phyloP scores from a whole-genome alignment of 2,329 filamentous ascomycete species.

The Diaporthe batatas region DNA sequence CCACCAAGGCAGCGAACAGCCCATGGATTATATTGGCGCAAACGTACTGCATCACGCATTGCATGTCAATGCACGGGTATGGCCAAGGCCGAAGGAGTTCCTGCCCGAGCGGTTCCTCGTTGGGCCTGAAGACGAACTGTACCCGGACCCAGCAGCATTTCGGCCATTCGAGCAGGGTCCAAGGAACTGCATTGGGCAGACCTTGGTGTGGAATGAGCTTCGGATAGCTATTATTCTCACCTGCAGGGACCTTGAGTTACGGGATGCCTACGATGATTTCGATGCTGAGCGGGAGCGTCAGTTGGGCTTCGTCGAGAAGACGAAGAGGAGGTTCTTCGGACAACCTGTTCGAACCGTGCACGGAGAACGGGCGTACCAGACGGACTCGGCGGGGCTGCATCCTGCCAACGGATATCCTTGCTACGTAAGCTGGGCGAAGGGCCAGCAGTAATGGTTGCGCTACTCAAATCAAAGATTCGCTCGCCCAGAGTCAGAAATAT shows the following conservation, averaged over 20 bases:
- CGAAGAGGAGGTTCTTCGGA: constrained; percentile 1
- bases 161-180: constrained; percentile 66
- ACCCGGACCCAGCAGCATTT: constrained; percentile 54
- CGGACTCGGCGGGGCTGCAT: constrained; percentile 20
- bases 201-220: constrained; percentile 30
- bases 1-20: constrained; percentile 12
- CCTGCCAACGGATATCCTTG: constrained; percentile 31
- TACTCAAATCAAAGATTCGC: no score
- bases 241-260: constrained; percentile 18
- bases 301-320: not conserved
- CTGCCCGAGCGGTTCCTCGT: constrained; percentile 19
- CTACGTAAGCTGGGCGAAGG: not conserved
- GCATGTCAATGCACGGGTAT: not conserved
- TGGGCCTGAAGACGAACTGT: not conserved
- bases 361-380: constrained; percentile 27
- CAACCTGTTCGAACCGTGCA: not conserved
- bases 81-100: constrained; percentile 10
- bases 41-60: constrained; percentile 24
- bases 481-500: no score
- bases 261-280: constrained; percentile 26
- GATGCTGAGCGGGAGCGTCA: constrained; percentile 6
- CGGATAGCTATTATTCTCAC: constrained; percentile 11
- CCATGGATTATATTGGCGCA: constrained; percentile 17
- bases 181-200: constrained; percentile 66
- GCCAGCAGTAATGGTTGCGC: no score